Evolutionary conservation across 805 yeast genomes (phyloP), one percentile per base, ranked within the genome.

Genomic region (Middelhovenomyces tepae): DNA sequence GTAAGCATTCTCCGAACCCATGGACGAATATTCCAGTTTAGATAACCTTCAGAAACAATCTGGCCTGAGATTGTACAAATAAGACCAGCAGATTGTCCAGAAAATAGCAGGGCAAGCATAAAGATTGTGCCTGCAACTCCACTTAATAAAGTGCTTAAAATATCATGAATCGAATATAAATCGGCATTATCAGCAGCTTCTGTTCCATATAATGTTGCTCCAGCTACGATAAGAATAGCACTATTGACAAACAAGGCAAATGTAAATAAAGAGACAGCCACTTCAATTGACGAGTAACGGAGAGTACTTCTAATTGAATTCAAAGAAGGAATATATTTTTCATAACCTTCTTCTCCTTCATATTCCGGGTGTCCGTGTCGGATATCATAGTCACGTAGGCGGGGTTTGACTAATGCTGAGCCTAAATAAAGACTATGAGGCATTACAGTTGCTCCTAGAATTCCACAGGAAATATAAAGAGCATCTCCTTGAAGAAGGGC

Each of bases 61-160:
- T 87, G 94, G 7, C 95, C 95, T 0, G 94, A 84, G 60, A 87
- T 79, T 0, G 96, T 87, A 54, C 95, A 86, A 2, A 86, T 87
- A 27, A 87, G 75, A 31, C 95, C 94, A 0, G 95, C 95, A 28
- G 87, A 78, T 49, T 82, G 86, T 4, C 95, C 95, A 37, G 91
- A 78, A 38, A 82, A 71, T 24, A 87, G 61, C 46, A 87, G 64
- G 0, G 95, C 95, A 34, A 84, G 54, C 69, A 85, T 85, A 59
- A 87, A 87, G 1, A 85, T 57, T 1, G 84, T 75, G 17, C 95
- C 96, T 0, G 85, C 93, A 6, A 72, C 74, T 2, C 78, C 74
- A 1, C 94, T 79, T 24, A 87, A 62, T 32, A 66, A 71, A 13
- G 54, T 37, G 3, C 75, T 62, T 18, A 87, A 64, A 46, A 86